These are phyloP conservation scores for Fusarium duplospermum DNA, from an alignment of 2,329 filamentous ascomycete species.

Conservation along the genomic window DNA sequence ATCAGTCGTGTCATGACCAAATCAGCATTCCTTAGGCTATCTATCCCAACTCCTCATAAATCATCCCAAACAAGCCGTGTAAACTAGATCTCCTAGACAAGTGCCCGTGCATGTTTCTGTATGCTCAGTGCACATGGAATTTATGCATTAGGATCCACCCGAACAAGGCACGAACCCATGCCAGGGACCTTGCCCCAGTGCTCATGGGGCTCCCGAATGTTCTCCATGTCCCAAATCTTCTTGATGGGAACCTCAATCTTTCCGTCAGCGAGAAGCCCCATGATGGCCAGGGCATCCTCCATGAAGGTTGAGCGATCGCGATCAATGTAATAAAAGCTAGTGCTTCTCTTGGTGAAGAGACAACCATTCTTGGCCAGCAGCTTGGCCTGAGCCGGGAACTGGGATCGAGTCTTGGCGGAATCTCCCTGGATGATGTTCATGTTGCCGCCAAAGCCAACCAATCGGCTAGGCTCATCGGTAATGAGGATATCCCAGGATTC, in stretches of 20 bases:
- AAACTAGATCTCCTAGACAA: neutral
- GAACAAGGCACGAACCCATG: slow-evolving; percentile 52
- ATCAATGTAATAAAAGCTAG: slow-evolving; percentile 52
- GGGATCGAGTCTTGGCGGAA: slow-evolving; percentile 48
- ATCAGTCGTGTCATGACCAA: neutral
- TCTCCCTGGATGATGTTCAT: slow-evolving; percentile 44
- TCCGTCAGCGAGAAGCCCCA: slow-evolving; percentile 48
- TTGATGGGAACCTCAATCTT: slow-evolving; percentile 52
- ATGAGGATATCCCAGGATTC: slow-evolving; percentile 60
- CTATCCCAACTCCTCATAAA: neutral
- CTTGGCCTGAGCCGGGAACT: slow-evolving; percentile 48
- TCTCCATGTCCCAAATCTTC: slow-evolving; percentile 55
- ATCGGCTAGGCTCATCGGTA: slow-evolving; percentile 48
- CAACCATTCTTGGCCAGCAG: slow-evolving; percentile 47
- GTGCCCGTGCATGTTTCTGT: neutral
- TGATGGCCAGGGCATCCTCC: slow-evolving; percentile 45
- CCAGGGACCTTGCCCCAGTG: slow-evolving; percentile 50
- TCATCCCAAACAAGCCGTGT: neutral
- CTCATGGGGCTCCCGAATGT: slow-evolving; percentile 52
- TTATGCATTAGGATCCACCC: slow-evolving; percentile 28
- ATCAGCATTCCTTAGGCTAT: neutral
- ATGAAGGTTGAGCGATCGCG: slow-evolving; percentile 49
- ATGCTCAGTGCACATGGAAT: neutral
- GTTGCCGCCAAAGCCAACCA: slow-evolving; percentile 55
- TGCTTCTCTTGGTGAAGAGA: slow-evolving; percentile 46